Conservation (phyloP, 768 basidiomycete species). For the Mycena galopus region DNA sequence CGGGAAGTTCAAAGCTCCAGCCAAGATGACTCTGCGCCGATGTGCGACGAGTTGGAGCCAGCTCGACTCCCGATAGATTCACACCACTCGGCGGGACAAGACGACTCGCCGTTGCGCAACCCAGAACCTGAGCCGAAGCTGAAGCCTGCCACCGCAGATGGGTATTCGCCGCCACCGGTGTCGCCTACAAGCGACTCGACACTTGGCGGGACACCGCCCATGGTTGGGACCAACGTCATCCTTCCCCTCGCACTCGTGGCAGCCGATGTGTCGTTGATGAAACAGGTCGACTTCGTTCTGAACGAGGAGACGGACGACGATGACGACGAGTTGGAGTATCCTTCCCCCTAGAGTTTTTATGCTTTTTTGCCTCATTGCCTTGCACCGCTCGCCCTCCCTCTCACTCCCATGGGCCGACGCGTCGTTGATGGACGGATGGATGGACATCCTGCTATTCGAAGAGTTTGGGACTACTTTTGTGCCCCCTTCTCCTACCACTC, state of each 20-base stretch:
- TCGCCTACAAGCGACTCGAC: conserved; percentile 28
- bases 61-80: too few relatives aligned
- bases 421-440: too few relatives aligned
- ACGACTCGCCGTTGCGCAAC: not conserved
- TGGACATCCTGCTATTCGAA: too few relatives aligned
- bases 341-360: not conserved
- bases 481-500: too few relatives aligned
- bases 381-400: too few relatives aligned
- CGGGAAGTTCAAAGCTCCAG: too few relatives aligned
- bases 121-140: not conserved
- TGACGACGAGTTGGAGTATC: not conserved
- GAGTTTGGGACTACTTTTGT: too few relatives aligned
- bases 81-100: too few relatives aligned
- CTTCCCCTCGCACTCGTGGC: not conserved
- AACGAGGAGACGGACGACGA: not conserved
- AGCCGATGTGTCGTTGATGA: not conserved
- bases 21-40: too few relatives aligned
- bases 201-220: conserved; percentile 11
- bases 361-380: too few relatives aligned
- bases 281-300: not conserved
- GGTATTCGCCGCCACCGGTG: conserved; percentile 22
- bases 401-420: too few relatives aligned
- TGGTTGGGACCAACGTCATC: not conserved
- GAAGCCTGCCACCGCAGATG: not conserved
- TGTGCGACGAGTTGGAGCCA: too few relatives aligned